Conservation (phyloP, 2,329 filamentous ascomycete genomes). For the Calonectria honghensis region DNA sequence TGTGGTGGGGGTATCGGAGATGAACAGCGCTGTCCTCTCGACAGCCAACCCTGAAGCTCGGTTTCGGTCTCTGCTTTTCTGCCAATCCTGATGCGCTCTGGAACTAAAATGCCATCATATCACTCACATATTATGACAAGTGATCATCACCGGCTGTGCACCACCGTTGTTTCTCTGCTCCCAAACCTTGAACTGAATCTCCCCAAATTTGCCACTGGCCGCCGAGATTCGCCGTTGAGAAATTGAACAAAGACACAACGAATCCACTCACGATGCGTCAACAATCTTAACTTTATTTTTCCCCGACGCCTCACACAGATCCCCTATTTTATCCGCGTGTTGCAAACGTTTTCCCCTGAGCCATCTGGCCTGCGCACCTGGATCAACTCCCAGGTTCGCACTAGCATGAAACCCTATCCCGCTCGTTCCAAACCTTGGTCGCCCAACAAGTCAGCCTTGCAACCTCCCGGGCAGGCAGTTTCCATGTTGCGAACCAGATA, state of each 20-base stretch:
- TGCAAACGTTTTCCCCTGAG: background rate
- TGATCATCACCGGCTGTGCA: background rate
- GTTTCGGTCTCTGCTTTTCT: background rate
- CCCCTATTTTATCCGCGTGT: slow-evolving; percentile 15
- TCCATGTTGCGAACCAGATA: background rate
- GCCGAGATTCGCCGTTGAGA: background rate
- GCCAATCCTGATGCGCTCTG: background rate
- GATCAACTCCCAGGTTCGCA: background rate
- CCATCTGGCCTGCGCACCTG: background rate
- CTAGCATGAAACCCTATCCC: background rate
- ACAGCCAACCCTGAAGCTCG: background rate
- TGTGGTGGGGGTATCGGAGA: background rate
- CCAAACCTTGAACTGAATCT: background rate
- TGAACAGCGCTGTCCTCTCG: background rate
- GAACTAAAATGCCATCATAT: background rate
- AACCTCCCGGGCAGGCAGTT: background rate
- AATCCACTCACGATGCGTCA: background rate
- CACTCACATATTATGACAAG: background rate
- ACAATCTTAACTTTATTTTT: background rate
- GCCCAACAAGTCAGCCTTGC: background rate
- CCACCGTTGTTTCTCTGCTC: background rate
- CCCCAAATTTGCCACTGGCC: background rate
- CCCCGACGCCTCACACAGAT: background rate
- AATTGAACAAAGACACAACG: background rate
- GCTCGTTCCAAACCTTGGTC: background rate